These are phyloP conservation scores for Colletotrichum somersetense DNA, from an alignment of 2,329 filamentous ascomycete genomes.

Conservation along the genomic window DNA sequence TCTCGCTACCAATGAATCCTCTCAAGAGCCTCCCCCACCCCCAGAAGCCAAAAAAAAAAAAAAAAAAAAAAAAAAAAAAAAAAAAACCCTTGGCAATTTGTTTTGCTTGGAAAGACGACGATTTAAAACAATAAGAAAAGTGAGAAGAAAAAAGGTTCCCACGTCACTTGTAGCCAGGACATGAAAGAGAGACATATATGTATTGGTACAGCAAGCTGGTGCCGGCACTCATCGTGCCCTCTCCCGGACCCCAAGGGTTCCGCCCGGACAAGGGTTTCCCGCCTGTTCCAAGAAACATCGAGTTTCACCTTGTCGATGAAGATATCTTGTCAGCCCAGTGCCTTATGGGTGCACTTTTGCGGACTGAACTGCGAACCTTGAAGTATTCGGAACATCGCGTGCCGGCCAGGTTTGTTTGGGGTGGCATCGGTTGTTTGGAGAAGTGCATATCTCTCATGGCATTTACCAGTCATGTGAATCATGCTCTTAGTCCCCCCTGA, in stretches of 20 bases:
- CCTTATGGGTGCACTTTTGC: not conserved
- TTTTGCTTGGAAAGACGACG: slow-evolving; percentile 43
- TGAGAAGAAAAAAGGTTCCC: slow-evolving; percentile 38
- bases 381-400: slow-evolving; percentile 43
- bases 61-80: not conserved
- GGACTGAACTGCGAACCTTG: slow-evolving; percentile 8
- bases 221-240: not conserved
- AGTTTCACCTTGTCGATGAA: slow-evolving; percentile 17
- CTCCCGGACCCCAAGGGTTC: slow-evolving; percentile 1
- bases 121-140: not conserved
- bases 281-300: not conserved
- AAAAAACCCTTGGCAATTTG: not conserved
- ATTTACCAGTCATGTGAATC: not conserved
- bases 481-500: not conserved
- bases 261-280: not conserved
- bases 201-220: not conserved
- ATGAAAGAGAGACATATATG: slow-evolving; percentile 43
- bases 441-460: not conserved
- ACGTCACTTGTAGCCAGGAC: slow-evolving; percentile 45
- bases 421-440: slow-evolving; percentile 14
- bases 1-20: not conserved
- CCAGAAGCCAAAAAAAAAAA: not conserved
- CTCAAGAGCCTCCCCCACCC: not conserved
- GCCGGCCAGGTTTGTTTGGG: slow-evolving; percentile 7
- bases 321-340: slow-evolving; percentile 2